Base-by-base conservation (phyloP, 2,329 filamentous ascomycete genomes). In the Dichotomopilus funicola region DNA sequence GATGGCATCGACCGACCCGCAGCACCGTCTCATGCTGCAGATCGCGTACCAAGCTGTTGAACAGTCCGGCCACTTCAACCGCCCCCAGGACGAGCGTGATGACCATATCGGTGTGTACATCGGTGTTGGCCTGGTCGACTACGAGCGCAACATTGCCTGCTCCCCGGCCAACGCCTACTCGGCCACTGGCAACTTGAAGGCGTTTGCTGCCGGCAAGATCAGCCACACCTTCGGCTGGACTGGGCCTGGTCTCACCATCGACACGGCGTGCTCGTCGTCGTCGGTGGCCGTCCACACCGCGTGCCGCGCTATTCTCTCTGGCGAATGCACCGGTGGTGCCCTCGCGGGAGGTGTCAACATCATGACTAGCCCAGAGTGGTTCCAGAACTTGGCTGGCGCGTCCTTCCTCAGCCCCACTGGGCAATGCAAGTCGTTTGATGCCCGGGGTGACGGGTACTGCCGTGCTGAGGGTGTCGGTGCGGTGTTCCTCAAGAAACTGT, bases 401-500 rank as follows among this genome's bases (percentile, higher is more conserved):
- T 64, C 65, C 2, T 68, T 71, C 13, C 59, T 69, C 1, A 68
- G 65, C 51, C 58, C 62, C 3, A 67, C 66, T 0, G 71, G 71
- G 5, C 43, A 45, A 31, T 71, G 65, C 49, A 69, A 68, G 54
- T 60, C 70, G 0, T 73, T 71, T 43, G 68, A 70, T 33, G 60
- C 54, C 1, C 8, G 33, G 0, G 68, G 65, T 5, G 72, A 78
- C 56, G 80, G 80, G 0, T 83, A 81, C 57, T 78, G 73, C 9
- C 69, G 79, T 2, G 78, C 72, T 0, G 80, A 83, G 49, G 79
- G 74, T 0, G 63, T 72, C 3, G 75, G 63, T 0, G 60, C 67
- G 0, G 61, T 83, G 0, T 62, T 79, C 2, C 57, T 83, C 0
- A 82, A 82, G 66, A 70, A 63, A 5, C 64, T 81, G 0, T 66